A percentile compares a stretch with the other conserved stretches of the same genome.
phyloP scores from a whole-genome alignment of 176 grass and related monocot genomes.

The Musa itinerans region DNA sequence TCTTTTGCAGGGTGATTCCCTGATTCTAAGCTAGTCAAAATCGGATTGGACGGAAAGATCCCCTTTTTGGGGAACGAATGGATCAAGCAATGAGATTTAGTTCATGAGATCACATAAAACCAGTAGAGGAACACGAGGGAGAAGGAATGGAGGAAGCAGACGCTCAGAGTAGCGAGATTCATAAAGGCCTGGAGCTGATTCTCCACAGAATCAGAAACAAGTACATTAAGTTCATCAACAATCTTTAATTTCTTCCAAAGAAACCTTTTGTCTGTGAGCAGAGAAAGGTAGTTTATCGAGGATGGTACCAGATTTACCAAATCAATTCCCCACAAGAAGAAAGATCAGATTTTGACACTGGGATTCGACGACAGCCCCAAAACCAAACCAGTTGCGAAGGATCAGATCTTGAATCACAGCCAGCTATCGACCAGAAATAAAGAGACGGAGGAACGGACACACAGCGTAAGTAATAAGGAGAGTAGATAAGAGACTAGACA shows the following conservation, averaged over 20 bases:
- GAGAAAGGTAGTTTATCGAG: not conserved
- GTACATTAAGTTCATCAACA: not conserved
- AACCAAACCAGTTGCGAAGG: not conserved
- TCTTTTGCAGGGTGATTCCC: not conserved
- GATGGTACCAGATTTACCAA: not conserved
- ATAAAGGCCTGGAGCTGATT: slow-evolving; percentile 29
- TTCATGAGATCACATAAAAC: slow-evolving; percentile 77
- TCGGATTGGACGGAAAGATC: not conserved
- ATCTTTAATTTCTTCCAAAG: not conserved
- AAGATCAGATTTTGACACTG: slow-evolving; percentile 8
- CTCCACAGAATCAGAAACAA: not conserved
- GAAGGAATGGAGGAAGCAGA: slow-evolving; percentile 81
- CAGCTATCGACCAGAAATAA: not conserved
- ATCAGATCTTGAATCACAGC: not conserved
- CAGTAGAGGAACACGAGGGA: slow-evolving; percentile 85
- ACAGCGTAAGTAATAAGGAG: not conserved
- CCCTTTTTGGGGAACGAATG: not conserved
- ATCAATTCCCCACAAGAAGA: not conserved
- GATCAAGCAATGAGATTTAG: not conserved
- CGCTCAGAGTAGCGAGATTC: slow-evolving; percentile 35
- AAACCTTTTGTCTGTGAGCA: not conserved
- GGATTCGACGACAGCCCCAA: not conserved
- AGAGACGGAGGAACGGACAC: not conserved
- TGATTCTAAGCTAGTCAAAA: not conserved
- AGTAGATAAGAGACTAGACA: not conserved